Conservation (phyloP, 345 rosid species). For the Anacardium occidentale region DNA sequence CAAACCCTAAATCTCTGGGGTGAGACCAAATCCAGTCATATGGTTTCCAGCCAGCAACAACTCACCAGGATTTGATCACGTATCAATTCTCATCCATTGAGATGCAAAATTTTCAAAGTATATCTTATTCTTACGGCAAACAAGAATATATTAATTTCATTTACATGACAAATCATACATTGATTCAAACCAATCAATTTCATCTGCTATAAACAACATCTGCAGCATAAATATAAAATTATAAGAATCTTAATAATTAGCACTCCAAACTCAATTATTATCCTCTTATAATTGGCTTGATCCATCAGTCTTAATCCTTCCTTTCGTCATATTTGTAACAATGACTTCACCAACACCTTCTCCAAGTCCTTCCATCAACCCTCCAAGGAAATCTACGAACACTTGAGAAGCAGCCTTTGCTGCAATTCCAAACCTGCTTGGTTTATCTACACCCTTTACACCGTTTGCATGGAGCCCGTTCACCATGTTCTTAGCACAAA, state of each 20-base stretch:
- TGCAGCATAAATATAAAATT: too few relatives aligned
- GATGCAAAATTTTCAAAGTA: too few relatives aligned
- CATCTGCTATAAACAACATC: too few relatives aligned
- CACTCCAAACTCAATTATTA: background rate
- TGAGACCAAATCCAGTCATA: too few relatives aligned
- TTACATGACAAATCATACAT: too few relatives aligned
- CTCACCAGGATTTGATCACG: too few relatives aligned
- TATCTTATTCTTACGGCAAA: too few relatives aligned
- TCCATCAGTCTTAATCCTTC: conserved; percentile 21
- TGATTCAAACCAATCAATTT: too few relatives aligned
- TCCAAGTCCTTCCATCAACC: conserved; percentile 72
- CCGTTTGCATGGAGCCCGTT: conserved; percentile 67
- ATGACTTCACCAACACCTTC: conserved; percentile 76
- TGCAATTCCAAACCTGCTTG: conserved; percentile 57
- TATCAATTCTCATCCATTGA: too few relatives aligned
- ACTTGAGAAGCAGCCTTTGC: conserved; percentile 64
- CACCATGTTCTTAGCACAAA: conserved; percentile 71
- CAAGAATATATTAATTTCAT: too few relatives aligned
- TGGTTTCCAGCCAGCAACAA: too few relatives aligned
- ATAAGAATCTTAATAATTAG: conserved; percentile 5
- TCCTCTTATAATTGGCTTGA: background rate
- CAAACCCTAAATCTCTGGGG: too few relatives aligned
- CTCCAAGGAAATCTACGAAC: conserved; percentile 62
- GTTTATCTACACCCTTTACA: conserved; percentile 43
- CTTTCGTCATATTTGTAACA: conserved; percentile 43